phyloP scores from a whole-genome alignment of 2,329 filamentous ascomycete genomes.

The Trichoderma sp. region DNA sequence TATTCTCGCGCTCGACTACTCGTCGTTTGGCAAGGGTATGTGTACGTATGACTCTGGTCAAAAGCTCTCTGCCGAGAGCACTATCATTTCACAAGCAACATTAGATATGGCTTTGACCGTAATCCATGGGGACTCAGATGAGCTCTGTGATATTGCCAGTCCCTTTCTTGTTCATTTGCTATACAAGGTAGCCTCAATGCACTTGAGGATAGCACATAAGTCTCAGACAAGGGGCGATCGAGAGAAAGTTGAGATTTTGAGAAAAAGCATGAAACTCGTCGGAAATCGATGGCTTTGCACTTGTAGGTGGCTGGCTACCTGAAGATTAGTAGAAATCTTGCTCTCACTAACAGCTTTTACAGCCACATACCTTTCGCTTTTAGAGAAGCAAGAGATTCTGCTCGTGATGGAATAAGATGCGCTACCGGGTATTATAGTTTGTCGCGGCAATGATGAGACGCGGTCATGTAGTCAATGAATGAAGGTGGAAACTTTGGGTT shows the following conservation, averaged over 20 bases:
- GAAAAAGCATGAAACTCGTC: background rate
- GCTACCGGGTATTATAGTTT: background rate
- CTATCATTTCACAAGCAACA: background rate
- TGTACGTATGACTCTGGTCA: background rate
- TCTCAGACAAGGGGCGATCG: background rate
- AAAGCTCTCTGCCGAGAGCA: background rate
- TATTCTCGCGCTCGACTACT: conserved; percentile 8
- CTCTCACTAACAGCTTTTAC: background rate
- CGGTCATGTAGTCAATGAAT: too few relatives aligned
- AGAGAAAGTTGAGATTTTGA: background rate
- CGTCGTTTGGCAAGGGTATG: background rate
- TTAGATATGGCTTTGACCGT: background rate
- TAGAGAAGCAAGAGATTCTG: conserved; percentile 18
- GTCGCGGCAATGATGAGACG: too few relatives aligned
- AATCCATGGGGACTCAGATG: background rate
- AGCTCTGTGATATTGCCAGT: conserved; percentile 1
- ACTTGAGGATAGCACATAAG: background rate
- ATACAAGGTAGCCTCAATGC: conserved; percentile 9
- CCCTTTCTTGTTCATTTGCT: conserved; percentile 3
- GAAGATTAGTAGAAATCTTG: background rate
- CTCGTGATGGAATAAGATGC: background rate
- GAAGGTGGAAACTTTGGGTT: background rate
- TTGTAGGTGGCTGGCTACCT: background rate
- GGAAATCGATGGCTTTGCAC: conserved; percentile 8
- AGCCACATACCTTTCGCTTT: conserved; percentile 12